Conservation (phyloP, 148 eudicot genomes). For the Nepenthes mirabilis region DNA sequence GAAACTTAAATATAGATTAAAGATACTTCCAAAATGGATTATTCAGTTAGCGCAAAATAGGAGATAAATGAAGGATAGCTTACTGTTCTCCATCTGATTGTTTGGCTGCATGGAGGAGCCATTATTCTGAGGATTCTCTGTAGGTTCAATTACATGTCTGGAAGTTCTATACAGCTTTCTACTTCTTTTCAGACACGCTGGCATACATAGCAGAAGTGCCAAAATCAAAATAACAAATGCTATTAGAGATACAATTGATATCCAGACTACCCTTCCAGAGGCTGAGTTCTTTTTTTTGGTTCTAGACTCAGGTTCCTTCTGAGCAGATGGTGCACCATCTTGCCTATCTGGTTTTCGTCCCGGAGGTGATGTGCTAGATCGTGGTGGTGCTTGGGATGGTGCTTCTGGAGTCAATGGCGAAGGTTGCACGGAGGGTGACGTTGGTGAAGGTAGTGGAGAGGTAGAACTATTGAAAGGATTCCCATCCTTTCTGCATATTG, state of each 20-base stretch:
- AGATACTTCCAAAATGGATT: too few relatives aligned
- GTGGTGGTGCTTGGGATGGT: conserved; percentile 14
- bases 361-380: conserved; percentile 23
- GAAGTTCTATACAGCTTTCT: conserved; percentile 27
- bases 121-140: conserved; percentile 31
- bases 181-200: conserved; percentile 43
- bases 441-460: conserved; percentile 39
- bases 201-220: conserved; percentile 47
- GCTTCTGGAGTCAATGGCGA: conserved; percentile 9
- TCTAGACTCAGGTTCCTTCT: conserved; percentile 35
- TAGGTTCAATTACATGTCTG: conserved; percentile 59
- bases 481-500: conserved; percentile 34
- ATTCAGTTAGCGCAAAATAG: background rate
- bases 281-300: conserved; percentile 21
- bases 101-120: conserved; percentile 24
- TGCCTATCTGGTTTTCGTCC: conserved; percentile 31
- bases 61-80: background rate
- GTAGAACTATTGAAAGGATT: conserved; percentile 41
- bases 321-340: conserved; percentile 42
- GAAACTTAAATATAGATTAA: too few relatives aligned
- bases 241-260: conserved; percentile 49
- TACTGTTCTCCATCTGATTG: conserved; percentile 55
- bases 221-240: conserved; percentile 46
- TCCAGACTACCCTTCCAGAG: conserved; percentile 51
- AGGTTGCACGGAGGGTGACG: conserved; percentile 2